phyloP scores from a whole-genome alignment of 495 filamentous ascomycete genomes.

The Margaritispora aquatica region DNA sequence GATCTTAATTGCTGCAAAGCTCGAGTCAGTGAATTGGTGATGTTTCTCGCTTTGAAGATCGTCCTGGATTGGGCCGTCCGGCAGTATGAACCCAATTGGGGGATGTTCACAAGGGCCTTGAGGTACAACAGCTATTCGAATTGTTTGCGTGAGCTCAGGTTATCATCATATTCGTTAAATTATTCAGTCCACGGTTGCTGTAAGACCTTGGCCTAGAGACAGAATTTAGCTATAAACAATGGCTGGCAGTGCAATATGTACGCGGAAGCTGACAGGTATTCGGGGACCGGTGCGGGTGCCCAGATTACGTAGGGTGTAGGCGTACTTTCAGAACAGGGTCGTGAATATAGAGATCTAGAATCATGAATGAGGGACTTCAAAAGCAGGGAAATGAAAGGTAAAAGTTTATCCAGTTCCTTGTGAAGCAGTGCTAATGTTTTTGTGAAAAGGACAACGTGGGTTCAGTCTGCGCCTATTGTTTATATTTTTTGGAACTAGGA shows the following conservation, averaged over 20 bases:
- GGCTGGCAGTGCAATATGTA: background rate
- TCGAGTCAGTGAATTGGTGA: background rate
- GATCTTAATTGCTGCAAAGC: background rate
- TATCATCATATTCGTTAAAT: background rate
- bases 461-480: background rate
- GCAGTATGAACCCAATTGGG: background rate
- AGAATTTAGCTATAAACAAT: too few species aligned
- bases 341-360: background rate
- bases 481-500: background rate
- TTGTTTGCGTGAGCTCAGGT: background rate
- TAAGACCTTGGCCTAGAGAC: too few species aligned
- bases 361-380: background rate
- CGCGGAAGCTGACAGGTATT: background rate
- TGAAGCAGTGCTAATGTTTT: background rate
- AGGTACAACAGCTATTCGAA: background rate
- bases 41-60: background rate
- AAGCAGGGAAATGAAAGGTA: background rate
- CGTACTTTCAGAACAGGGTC: too few species aligned
- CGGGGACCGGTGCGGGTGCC: background rate
- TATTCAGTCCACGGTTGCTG: too few species aligned
- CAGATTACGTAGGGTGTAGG: too few species aligned
- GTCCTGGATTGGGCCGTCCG: background rate
- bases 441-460: background rate
- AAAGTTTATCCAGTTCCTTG: too few species aligned
- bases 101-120: background rate